Evolutionary conservation across 2,329 filamentous ascomycete genomes (phyloP), one percentile per base, ranked within the genome.

Genomic region (Botrytis tulipae): DNA sequence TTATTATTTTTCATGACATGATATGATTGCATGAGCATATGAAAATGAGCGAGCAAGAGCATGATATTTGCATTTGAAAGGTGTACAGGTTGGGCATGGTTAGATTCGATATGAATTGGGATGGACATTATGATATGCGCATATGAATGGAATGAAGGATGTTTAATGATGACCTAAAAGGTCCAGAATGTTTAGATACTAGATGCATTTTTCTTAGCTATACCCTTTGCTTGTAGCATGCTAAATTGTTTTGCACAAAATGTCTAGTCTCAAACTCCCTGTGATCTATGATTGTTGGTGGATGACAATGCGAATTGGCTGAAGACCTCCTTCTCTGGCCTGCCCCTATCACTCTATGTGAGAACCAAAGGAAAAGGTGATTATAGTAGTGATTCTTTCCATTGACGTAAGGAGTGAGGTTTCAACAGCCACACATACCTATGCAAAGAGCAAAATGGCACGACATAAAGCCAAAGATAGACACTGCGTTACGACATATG

Each of bases 181-280:
- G 66, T 57, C n/a, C 66, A 69, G 48, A 57, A 57, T 57, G 66
- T 69, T 69, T 14, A 42, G 48, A 57, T 57, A 32, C 51, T 69
- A 57, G 48, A 69, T 69, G 48, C 66, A 32, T 32, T 69, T 54
- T 57, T 42, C n/a, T 44, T 57, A 32, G 29, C n/a, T 57, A 69
- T 69, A 69, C 66, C 66, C 54, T 40, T 68, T 69, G 66, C n/a
- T 67, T 40, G 54, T 69, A 57, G 66, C 66, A 69, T 69, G 40
- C n/a, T 7, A 57, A 69, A 69, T 32, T 57, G 37, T 42, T 57
- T 69, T 69, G 54, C 10, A 25, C 66, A n/a, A 32, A n/a, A 40
- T 14, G 3, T 59, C 37, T 44, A 20, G 48, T 32, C 66, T 57
- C 5, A 57, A 42, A 35, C 29, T 6, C 16, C 46, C 37, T 37